Evolutionary conservation across 1,284 basidiomycete genomes (phyloP).

Genomic region (Moesziomyces sp.): DNA sequence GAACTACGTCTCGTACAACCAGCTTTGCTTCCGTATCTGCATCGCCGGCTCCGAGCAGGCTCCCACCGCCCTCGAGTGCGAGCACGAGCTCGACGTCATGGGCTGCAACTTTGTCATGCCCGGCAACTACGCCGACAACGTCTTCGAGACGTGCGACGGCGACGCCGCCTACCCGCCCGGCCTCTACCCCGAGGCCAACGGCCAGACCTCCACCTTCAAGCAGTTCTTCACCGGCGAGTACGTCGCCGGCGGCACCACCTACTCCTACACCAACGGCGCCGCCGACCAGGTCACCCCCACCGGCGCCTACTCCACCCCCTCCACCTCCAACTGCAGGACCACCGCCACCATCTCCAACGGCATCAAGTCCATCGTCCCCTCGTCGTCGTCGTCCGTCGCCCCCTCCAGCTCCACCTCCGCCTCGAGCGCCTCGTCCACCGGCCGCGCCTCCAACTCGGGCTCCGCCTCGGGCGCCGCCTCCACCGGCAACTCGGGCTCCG

Average conservation of each 20-base stretch:
- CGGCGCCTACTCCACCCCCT: conserved; percentile 58
- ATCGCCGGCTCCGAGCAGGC: conserved; percentile 56
- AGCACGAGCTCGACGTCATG: conserved; percentile 64
- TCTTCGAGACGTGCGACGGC: conserved; percentile 64
- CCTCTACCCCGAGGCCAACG: conserved; percentile 47
- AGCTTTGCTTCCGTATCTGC: conserved; percentile 65
- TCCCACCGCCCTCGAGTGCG: conserved; percentile 53
- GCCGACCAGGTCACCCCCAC: conserved; percentile 54
- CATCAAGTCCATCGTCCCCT: conserved; percentile 37
- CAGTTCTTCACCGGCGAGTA: conserved; percentile 59
- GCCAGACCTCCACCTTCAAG: conserved; percentile 60
- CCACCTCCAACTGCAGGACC: conserved; percentile 55
- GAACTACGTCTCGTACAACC: conserved; percentile 63
- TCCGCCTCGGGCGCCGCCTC: conserved; percentile 9
- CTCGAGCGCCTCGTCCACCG: conserved; percentile 2
- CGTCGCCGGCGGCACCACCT: conserved; percentile 40
- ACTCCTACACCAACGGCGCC: conserved; percentile 59
- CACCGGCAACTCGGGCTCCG: neutral
- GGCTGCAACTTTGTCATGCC: conserved; percentile 68
- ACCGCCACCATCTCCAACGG: conserved; percentile 53
- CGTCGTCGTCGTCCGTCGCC: conserved; percentile 8
- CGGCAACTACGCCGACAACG: conserved; percentile 58
- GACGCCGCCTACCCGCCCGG: conserved; percentile 66
- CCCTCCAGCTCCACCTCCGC: conserved; percentile 7
- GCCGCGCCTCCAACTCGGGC: conserved; percentile 7